Conservation (phyloP, 1,139 yeast species). For the Debaryomyces subglobosus region DNA sequence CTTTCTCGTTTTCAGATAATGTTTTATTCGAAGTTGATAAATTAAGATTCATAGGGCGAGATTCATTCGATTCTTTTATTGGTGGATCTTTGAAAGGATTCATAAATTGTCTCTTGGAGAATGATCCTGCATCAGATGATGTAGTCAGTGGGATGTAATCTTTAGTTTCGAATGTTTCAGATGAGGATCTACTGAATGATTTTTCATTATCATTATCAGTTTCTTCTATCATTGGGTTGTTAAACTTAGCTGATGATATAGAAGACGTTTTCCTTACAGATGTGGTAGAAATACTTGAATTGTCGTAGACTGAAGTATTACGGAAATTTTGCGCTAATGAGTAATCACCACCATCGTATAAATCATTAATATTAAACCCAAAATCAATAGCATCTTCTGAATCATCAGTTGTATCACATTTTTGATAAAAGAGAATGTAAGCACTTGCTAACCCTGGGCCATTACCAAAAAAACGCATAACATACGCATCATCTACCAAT, state of each 20-base stretch:
- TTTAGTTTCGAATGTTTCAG: conserved; percentile 9
- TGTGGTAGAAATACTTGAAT: conserved; percentile 13
- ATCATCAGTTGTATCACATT: conserved; percentile 24
- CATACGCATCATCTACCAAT: conserved; percentile 80
- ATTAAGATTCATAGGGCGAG: neutral
- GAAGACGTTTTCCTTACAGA: conserved; percentile 14
- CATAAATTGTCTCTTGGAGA: conserved; percentile 22
- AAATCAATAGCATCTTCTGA: conserved; percentile 33
- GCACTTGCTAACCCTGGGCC: conserved; percentile 90
- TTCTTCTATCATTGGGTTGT: conserved; percentile 5
- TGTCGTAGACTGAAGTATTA: conserved; percentile 3
- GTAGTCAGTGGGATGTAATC: conserved; percentile 3
- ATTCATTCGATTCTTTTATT: conserved; percentile 9
- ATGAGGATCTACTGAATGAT: conserved; percentile 13
- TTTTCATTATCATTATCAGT: conserved; percentile 1
- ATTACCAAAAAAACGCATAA: conserved; percentile 86
- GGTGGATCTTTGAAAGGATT: conserved; percentile 34
- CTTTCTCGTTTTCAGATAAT: conserved; percentile 7
- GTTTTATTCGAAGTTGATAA: neutral
- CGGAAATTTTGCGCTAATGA: conserved; percentile 13
- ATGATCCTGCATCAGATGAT: conserved; percentile 12
- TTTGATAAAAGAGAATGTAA: conserved; percentile 75
- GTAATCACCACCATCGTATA: conserved; percentile 39
- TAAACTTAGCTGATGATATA: conserved; percentile 5
- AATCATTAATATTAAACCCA: conserved; percentile 38